Base-by-base conservation (phyloP, 352 stramenopile species). In the Phytophthora chlamydospora region DNA sequence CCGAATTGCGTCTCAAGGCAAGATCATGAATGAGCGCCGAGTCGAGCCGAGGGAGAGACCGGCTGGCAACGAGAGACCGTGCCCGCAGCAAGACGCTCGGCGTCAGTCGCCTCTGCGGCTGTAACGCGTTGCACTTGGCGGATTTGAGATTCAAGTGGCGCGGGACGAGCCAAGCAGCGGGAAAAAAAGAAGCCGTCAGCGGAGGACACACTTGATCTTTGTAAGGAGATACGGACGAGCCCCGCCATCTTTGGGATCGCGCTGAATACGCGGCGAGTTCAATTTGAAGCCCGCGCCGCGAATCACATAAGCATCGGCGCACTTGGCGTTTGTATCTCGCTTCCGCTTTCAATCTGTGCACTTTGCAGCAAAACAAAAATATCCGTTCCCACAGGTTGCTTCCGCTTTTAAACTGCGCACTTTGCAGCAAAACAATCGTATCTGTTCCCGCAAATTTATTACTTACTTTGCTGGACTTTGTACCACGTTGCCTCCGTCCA, bases 131-230 rank as follows among this genome's bases (percentile, higher is more conserved):
- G 54, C 61, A 65, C 42, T 65, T 57, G 34, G 55, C 34, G 21
- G 40, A 56, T 61, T 48, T 24, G 41, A 66, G 62, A 69, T 69
- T 69, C 61, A 69, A 70, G 62, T 65, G 46, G 47, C 19, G 43
- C 19, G 40, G 21, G 49, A 66, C 48, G 62, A 53, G 62, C 40
- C 55, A 46, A 33, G 27, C 40, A 31, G 46, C 41, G 58, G 47
- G 49, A 55, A 66, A 41, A 71, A 66, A 66, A 62, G 47, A 62
- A 69, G 55, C 24, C 36, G 34, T 16, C 5, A 49, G 5, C 6
- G 19, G 42, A 40, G 47, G 36, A 0, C 10, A 1, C 10, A 29
- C 31, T 35, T 41, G 27, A 1, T 0, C 0, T 41, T 60, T 65
- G 44, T 66, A 66, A 33, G 3, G 38, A 63, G 45, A 68, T 62